Percentiles rank a stretch among this genome's conserved stretches.
phyloP scores from a whole-genome alignment of 495 filamentous ascomycete genomes.

The Rostrohypoxylon terebratum region DNA sequence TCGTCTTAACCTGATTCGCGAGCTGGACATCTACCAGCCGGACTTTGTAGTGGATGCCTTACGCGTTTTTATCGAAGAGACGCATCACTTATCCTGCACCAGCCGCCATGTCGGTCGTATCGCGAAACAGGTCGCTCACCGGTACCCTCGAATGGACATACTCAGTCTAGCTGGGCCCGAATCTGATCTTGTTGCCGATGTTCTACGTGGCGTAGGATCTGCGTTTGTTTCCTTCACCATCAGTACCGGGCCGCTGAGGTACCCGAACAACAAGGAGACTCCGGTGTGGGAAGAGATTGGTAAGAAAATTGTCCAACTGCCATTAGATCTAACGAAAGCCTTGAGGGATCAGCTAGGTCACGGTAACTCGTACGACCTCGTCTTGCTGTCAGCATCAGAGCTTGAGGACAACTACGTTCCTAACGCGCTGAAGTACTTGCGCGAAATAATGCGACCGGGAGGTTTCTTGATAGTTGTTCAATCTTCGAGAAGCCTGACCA shows the following conservation, averaged over 20 bases:
- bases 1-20: conserved; percentile 47
- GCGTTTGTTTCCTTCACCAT: conserved; percentile 52
- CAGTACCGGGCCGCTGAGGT: conserved; percentile 35
- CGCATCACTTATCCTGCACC: conserved; percentile 46
- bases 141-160: conserved; percentile 58
- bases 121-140: conserved; percentile 56
- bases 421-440: conserved; percentile 40
- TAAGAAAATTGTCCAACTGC: conserved; percentile 40
- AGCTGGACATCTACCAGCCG: conserved; percentile 43
- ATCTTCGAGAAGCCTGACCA: conserved; percentile 28
- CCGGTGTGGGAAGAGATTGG: conserved; percentile 5
- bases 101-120: conserved; percentile 53
- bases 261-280: conserved; percentile 24
- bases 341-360: conserved; percentile 29
- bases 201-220: conserved; percentile 49
- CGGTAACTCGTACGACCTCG: conserved; percentile 50
- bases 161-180: conserved; percentile 51
- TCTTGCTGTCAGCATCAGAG: conserved; percentile 52
- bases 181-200: conserved; percentile 45
- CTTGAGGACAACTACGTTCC: conserved; percentile 31
- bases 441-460: conserved; percentile 53
- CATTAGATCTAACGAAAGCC: conserved; percentile 45
- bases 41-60: conserved; percentile 45
- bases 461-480: conserved; percentile 58
- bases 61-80: conserved; percentile 46